Evolutionary conservation across 306 rosid genomes (phyloP), one percentile per base, ranked within the genome.

Genomic region (Albizia julibrissin): DNA sequence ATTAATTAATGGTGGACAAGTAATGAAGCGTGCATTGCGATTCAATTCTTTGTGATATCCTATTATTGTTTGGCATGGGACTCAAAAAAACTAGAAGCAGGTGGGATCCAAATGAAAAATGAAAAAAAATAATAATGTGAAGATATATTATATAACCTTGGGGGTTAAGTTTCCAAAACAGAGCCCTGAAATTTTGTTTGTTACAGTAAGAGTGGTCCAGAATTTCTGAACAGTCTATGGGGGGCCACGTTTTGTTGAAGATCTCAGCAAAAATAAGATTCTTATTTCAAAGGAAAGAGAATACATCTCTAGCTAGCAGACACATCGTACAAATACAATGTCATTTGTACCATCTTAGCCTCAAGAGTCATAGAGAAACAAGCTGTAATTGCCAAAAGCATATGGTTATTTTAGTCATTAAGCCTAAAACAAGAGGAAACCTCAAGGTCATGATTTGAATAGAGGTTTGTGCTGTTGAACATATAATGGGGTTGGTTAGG

Each of bases 81-180:
- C 9, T 4, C 67, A 1, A 24, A 8, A 39, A 34, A 54, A 49
- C 29, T 37, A 75, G 37, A 75, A 77, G 62, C 3, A 33, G 74
- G 37, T 27, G 12, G 47, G n/a, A 18, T 47, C 4, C 31, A 78
- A 47, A 78, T 3, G 13, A 68, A 54, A 64, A 52, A 26, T 11
- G 33, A 16, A 22, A 58, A 56, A 37, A 3, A 37, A 37, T 37
- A 37, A 6, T 37, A 34, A 69, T 77, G 44, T 29, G 62, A 33
- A 59, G 66, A 7, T 19, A 66, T 75, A 56, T 76, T 68, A 22
- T 1, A 29, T 22, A 79, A 50, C 56, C 82, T 79, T 79, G 69
- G 58, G 29, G 43, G 58, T 54, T 79, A 79, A 69, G 76, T 50
- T 79, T 68, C 49, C 74, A 31, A 37, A 37, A 26, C 64, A 21